phyloP scores from a whole-genome alignment of 2,329 filamentous ascomycete species.

The Hyphodiscus sp. region DNA sequence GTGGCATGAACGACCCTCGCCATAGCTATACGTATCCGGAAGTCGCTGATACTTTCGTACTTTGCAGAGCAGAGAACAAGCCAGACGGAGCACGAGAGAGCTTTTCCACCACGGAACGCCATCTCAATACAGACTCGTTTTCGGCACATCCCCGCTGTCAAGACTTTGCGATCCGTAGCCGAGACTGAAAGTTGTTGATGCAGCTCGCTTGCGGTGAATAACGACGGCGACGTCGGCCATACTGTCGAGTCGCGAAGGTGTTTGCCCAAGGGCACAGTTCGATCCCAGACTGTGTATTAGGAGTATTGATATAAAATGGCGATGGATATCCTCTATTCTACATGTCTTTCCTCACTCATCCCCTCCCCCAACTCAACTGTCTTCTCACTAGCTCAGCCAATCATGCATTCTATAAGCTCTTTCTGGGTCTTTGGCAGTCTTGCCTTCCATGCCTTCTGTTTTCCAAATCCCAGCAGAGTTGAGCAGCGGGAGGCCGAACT shows the following conservation, averaged over 20 bases:
- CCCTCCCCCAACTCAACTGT: constrained; percentile 16
- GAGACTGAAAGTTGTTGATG: constrained; percentile 4
- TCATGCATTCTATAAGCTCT: constrained; percentile 46
- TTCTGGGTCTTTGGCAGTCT: constrained; percentile 44
- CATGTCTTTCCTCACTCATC: constrained; percentile 19
- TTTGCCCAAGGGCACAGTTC: not conserved
- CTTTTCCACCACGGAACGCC: not conserved
- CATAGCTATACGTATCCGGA: not conserved
- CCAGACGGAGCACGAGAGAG: not conserved
- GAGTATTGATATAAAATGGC: constrained; percentile 20
- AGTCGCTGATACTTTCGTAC: constrained; percentile 6
- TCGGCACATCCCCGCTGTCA: not conserved
- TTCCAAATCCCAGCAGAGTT: constrained; percentile 32
- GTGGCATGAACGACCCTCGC: not conserved
- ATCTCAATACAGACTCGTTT: constrained; percentile 2
- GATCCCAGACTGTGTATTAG: not conserved
- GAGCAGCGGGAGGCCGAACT: constrained; percentile 32
- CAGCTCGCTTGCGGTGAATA: not conserved
- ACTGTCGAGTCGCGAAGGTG: constrained; percentile 4
- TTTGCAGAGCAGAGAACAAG: not conserved
- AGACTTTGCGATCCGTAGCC: not conserved
- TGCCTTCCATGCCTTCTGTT: constrained; percentile 46
- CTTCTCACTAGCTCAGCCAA: constrained; percentile 26
- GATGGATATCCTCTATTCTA: constrained; percentile 17
- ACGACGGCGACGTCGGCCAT: constrained; percentile 14